Evolutionary conservation across 257 asterid genomes (phyloP), one percentile per base, ranked within the genome.

Genomic region (Solanum chilense): DNA sequence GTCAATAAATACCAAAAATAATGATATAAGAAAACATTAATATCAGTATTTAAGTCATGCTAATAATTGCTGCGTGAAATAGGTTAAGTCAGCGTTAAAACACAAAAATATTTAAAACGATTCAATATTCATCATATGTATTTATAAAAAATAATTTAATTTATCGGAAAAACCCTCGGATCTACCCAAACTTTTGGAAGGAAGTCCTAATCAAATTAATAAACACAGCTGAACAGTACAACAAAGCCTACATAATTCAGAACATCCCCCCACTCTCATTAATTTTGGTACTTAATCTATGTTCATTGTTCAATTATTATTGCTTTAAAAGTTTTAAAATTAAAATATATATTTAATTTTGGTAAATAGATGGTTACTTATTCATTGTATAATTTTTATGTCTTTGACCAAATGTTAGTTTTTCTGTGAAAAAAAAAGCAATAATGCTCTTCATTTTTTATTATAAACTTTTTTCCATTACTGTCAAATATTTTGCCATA

Each of bases 81-180:
- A 29, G 12, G 2, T 9, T 9, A 60, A 60, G 14, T 21, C 68
- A 60, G 69, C 6, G 14, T 11, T 23, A 64, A 64, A 2, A 64
- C 7, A 64, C 3, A 0, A 27, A 64, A 0, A n/a, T n/a, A 4
- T 10, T n/a, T n/a, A n/a, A 62, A 62, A 23, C 6, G 1, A 58
- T 58, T 58, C 5, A 58, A n/a, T 3, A n/a, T 62, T n/a, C 12
- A 23, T 3, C 6, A n/a, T n/a, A n/a, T 62, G 10, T 9, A 62
- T 62, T 4, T 62, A 23, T 4, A 62, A 56, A 62, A 23, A 10
- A 1, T 11, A 11, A n/a, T 62, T 23, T 62, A n/a, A 52, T 52
- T n/a, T 13, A 64, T 12, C 1, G 3, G 1, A 10, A 0, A 1
- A n/a, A n/a, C 7, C 16, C 0, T 64, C 3, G 3, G 6, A 12